Evolutionary conservation across 2,329 filamentous ascomycete genomes (phyloP).

Genomic region (Aspergillus amoenus): DNA sequence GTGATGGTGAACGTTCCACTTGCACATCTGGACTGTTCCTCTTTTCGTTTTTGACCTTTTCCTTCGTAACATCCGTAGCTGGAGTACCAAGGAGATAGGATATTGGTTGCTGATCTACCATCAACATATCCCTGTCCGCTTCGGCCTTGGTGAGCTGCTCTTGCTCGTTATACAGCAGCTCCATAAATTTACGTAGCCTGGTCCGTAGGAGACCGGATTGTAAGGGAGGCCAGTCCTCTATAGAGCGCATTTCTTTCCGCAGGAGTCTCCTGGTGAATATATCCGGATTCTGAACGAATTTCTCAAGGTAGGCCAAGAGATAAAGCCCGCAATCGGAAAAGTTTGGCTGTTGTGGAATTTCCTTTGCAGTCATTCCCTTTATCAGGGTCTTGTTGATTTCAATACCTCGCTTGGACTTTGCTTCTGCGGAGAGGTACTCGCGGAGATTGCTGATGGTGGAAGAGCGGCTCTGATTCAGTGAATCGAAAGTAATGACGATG

Average conservation of each 20-base stretch:
- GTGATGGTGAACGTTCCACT: background rate
- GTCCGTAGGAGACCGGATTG: slow-evolving; percentile 60
- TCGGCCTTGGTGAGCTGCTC: slow-evolving; percentile 36
- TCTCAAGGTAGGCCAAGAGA: slow-evolving; percentile 77
- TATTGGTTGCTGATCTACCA: slow-evolving; percentile 31
- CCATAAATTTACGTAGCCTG: slow-evolving; percentile 65
- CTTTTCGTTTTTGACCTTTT: background rate
- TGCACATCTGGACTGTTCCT: background rate
- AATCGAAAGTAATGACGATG: slow-evolving; percentile 84
- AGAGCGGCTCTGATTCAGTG: slow-evolving; percentile 66
- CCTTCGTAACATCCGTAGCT: background rate
- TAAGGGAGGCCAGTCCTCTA: slow-evolving; percentile 56
- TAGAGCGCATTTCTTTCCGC: slow-evolving; percentile 59
- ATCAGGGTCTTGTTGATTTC: slow-evolving; percentile 47
- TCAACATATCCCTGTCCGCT: slow-evolving; percentile 34
- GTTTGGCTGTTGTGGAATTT: slow-evolving; percentile 78
- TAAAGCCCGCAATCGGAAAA: slow-evolving; percentile 88
- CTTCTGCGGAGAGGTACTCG: slow-evolving; percentile 75
- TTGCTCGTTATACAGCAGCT: slow-evolving; percentile 62
- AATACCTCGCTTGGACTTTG: slow-evolving; percentile 59
- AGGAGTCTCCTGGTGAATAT: slow-evolving; percentile 67
- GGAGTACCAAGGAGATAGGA: slow-evolving; percentile 32
- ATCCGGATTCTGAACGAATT: slow-evolving; percentile 75
- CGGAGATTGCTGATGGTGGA: slow-evolving; percentile 67
- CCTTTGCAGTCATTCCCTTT: slow-evolving; percentile 67